Evolutionary conservation across 805 yeast species (phyloP), one percentile per base, ranked within the genome.

Genomic region (Candida gorgasii): DNA sequence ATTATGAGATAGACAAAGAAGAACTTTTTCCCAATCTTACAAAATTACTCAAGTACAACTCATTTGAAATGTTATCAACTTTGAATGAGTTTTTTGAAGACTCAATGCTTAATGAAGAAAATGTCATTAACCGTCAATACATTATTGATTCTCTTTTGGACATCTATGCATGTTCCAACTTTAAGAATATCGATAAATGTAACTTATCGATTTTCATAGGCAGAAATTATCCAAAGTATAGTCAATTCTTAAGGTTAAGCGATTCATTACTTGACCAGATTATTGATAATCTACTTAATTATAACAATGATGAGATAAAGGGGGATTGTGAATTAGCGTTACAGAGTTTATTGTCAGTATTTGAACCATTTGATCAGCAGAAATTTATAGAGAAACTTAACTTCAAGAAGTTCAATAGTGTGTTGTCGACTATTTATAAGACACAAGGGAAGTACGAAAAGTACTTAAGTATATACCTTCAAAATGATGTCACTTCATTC

Each of bases 61-160:
- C 85, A 4, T 67, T 75, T n/a, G 76, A 75, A 28, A 76, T 83
- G 63, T 72, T 90, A 26, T 69, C 83, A 0, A 76, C 86, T 13
- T 59, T 93, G 44, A 84, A 89, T 59, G 95, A 86, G 58, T 84
- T 86, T 7, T 82, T 92, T 55, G 97, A 92, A 57, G 95, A 89
- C 57, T 65, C 85, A 0, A 69, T 78, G 31, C 60, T 92, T 43
- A 88, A 89, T 36, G 89, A 81, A 15, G 57, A 63, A 3, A 54
- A 59, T 13, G 58, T 55, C 15, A 70, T 86, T 4, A 84, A 72
- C 47, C 69, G 98, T 14, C 98, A 92, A 58, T 84, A 83, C 51
- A 76, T 92, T 11, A 65, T 88, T 15, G 92, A 88, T 46, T 78
- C 87, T 3, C 61, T 92, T 15, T 57, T 87, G 12, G 86, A 85